These are phyloP conservation scores for Russula earlei DNA, from an alignment of 768 basidiomycete genomes.

Conservation along the genomic window DNA sequence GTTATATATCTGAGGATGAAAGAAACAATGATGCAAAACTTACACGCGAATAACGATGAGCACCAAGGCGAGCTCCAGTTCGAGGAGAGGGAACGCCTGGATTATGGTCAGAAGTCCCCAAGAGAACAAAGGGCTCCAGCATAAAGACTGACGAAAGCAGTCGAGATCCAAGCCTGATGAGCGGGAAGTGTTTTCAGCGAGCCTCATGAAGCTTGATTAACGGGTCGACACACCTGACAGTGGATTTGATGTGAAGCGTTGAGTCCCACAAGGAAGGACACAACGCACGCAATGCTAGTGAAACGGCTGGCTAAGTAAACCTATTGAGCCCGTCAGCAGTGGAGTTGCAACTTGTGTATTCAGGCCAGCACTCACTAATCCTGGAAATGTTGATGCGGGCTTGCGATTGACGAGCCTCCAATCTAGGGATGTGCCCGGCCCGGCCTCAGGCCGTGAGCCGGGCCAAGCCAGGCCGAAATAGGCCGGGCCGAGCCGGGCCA, in stretches of 20 bases:
- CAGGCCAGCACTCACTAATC: neutral
- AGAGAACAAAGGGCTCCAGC: neutral
- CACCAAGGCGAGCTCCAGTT: constrained; percentile 1
- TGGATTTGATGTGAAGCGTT: neutral
- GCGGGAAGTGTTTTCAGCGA: neutral
- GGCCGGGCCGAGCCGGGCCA: too few species aligned
- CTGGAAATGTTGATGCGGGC: neutral
- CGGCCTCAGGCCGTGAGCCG: too few species aligned
- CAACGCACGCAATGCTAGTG: constrained; percentile 2
- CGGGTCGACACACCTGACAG: constrained; percentile 1
- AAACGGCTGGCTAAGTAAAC: constrained; percentile 6
- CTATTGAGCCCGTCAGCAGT: neutral
- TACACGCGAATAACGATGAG: constrained; percentile 9
- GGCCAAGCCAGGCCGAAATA: too few species aligned
- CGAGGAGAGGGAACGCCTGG: constrained; percentile 4
- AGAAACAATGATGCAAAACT: neutral
- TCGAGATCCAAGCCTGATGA: constrained; percentile 6
- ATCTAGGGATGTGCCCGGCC: too few species aligned
- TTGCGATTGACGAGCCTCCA: constrained; percentile 1
- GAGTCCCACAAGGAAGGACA: constrained; percentile 1
- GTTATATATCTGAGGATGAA: neutral
- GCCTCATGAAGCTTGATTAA: neutral
- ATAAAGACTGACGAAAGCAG: neutral
- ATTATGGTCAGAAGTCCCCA: neutral
- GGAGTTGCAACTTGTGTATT: neutral